phyloP scores from a whole-genome alignment of 31 red algal species.

The Odonthalia washingtoniensis region DNA sequence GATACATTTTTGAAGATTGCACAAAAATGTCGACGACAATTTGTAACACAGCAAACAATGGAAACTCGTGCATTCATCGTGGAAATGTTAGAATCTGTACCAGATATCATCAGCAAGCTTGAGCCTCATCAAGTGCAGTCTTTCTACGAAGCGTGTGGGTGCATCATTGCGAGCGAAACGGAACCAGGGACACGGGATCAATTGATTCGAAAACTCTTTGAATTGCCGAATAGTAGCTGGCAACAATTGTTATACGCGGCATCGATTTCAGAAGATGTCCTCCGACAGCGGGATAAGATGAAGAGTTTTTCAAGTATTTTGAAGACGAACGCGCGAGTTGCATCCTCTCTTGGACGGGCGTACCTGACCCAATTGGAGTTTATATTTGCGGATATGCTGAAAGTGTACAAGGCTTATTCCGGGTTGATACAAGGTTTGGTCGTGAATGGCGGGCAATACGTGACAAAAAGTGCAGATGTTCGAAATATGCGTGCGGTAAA shows the following conservation, averaged over 20 bases:
- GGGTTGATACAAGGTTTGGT: constrained; percentile 78
- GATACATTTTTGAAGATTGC: constrained; percentile 99
- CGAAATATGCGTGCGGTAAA: constrained; percentile 96
- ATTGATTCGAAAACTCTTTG: constrained; percentile 89
- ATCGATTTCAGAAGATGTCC: constrained; percentile 62
- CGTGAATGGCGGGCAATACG: constrained; percentile 65
- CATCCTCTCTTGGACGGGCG: constrained; percentile 79
- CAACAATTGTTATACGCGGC: constrained; percentile 81
- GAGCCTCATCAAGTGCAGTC: constrained; percentile 98
- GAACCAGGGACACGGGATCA: constrained; percentile 51
- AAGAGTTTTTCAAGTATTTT: constrained; percentile 95
- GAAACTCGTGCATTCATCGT: constrained; percentile 88
- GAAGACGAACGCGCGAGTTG: constrained; percentile 84
- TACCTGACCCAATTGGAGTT: constrained; percentile 86
- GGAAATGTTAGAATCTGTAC: constrained; percentile 91
- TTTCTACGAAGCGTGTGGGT: constrained; percentile 92
- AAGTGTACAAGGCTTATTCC: constrained; percentile 89
- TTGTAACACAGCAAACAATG: constrained; percentile 82
- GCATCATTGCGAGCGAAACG: constrained; percentile 81
- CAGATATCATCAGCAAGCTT: constrained; percentile 89
- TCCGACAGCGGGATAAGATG: constrained; percentile 83
- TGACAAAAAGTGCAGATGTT: constrained; percentile 81
- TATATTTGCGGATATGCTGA: constrained; percentile 91
- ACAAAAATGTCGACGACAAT: constrained; percentile 92
- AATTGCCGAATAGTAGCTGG: constrained; percentile 96